Evolutionary conservation across 2,329 filamentous ascomycete species (phyloP), one percentile per base, ranked within the genome.

Genomic region (Aureobasidium sp.): DNA sequence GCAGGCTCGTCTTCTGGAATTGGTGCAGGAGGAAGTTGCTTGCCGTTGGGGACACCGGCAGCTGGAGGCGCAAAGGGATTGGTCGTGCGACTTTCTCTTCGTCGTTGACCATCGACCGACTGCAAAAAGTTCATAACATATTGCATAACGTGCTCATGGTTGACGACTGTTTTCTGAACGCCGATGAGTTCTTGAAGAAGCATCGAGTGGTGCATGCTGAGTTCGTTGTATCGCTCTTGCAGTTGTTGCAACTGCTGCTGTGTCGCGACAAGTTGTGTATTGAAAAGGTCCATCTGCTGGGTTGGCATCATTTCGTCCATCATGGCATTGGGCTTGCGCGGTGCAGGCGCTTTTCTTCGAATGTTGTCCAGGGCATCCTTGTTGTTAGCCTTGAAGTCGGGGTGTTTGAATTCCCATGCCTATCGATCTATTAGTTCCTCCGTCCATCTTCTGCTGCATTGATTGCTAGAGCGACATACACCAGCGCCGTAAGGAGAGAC

Each of bases 291-390:
- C 72, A 96, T 88, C 73, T 97, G 93, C 72, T 96, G 91, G 27
- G 87, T 87, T 1, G 91, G 89, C 27, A 90, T 85, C 62, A 89
- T 87, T 50, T 88, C 82, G 58, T 96, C 91, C 62, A 87, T 87
- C 20, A 79, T 73, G 12, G 78, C 76, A 62, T 78, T 78, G 36
- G 82, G 76, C 73, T 97, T 97, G 67, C 93, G 82, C 3, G 93
- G 90, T 1, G 93, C 91, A 0, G 94, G 94, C 2, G 94, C 93
- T 77, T 99, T 99, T 68, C 94, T 84, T 70, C 91, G 86, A 70
- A 99, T 99, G 68, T 97, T 97, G 71, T 99, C 94, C 52, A 99
- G 81, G 50, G 91, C 94, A 72, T 97, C 91, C 75, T 97, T 97
- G 76, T 93, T 95, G 76, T 97, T 93, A 67, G 89, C 88, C 69